Evolutionary conservation across 345 rosid species (phyloP).

Genomic region (Orychophragmus violaceus): DNA sequence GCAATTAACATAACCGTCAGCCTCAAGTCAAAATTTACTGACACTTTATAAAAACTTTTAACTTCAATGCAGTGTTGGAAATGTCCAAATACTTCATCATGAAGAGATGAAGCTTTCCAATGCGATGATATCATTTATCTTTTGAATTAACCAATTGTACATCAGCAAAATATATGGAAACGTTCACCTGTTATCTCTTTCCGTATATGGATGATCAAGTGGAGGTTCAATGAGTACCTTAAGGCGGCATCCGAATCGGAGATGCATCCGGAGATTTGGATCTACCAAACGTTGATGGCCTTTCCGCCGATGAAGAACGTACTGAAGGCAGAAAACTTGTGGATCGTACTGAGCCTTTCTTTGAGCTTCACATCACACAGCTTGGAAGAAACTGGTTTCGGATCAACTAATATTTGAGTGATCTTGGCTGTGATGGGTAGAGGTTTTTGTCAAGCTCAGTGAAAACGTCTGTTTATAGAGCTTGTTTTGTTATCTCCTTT

Average conservation of each 20-base stretch:
- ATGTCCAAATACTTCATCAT: slow-evolving; percentile 66
- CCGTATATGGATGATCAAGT: slow-evolving; percentile 42
- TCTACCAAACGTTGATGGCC: slow-evolving; percentile 48
- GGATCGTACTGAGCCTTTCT: too few relatives aligned
- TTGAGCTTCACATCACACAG: slow-evolving; percentile 69
- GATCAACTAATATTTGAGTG: slow-evolving; percentile 40
- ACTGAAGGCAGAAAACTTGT: too few relatives aligned
- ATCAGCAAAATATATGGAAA: slow-evolving; percentile 54
- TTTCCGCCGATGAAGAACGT: slow-evolving; percentile 77
- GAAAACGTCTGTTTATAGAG: slow-evolving; percentile 52
- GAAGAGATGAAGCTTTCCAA: slow-evolving; percentile 86
- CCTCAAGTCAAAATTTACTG: slow-evolving; percentile 16
- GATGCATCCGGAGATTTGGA: slow-evolving; percentile 32
- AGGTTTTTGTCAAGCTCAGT: slow-evolving; percentile 60
- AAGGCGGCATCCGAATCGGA: slow-evolving; percentile 45
- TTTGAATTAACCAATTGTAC: slow-evolving; percentile 37
- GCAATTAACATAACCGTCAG: slow-evolving; percentile 31
- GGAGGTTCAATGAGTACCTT: slow-evolving; percentile 21
- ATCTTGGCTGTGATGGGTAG: slow-evolving; percentile 68
- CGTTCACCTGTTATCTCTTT: slow-evolving; percentile 43
- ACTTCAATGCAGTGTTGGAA: too few relatives aligned
- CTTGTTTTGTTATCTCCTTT: slow-evolving; percentile 74
- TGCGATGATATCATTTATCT: slow-evolving; percentile 60
- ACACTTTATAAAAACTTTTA: neutral
- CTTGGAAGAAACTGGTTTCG: slow-evolving; percentile 47